Evolutionary conservation across 495 filamentous ascomycete species (phyloP), one percentile per base, ranked within the genome.

Genomic region (Aspergillus cavernicola): DNA sequence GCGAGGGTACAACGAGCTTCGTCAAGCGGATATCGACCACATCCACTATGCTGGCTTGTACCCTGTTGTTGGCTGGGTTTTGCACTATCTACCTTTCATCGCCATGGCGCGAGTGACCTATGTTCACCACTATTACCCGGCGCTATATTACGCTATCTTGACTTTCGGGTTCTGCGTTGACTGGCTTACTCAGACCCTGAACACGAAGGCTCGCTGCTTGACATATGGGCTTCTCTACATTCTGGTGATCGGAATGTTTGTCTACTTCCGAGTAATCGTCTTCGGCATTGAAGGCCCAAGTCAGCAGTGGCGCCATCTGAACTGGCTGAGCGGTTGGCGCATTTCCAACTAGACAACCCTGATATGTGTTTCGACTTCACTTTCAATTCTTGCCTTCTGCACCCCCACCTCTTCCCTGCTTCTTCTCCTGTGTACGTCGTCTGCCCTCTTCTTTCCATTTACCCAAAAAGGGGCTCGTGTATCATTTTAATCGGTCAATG

Each of bases 101-200:
- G 83, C 90, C 64, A 98, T 98, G 93, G 95, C 89, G 11, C 87
- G 93, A 73, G 93, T 98, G 49, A 98, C 93, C 22, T 98, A 98
- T 67, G 93, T 98, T 40, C 93, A 98, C 69, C 93, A 98, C 72
- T 98, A 98, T 73, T 98, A 97, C 70, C 93, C 93, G 7, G 93
- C 93, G n/a, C 80, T 98, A 4, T 98, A 97, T 74, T 98, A 96
- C 64, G 92, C 93, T 47, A 96, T 98, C 53, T 75, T 98, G 19
- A 84, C 80, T 10, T 81, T 89, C 44, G 95, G 93, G 40, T 98
- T 98, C 75, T 80, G 92, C 49, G 72, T 87, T 48, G 92, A 98
- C 69, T 96, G 89, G 82, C 70, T 86, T 41, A 80, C 86, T 45
- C 78, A 83, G 42, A 85, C 77, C 52, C 69, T 86, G 50, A 77